Base-by-base conservation (phyloP, 1,139 yeast genomes). In the Saccharomyces pastorianus region DNA sequence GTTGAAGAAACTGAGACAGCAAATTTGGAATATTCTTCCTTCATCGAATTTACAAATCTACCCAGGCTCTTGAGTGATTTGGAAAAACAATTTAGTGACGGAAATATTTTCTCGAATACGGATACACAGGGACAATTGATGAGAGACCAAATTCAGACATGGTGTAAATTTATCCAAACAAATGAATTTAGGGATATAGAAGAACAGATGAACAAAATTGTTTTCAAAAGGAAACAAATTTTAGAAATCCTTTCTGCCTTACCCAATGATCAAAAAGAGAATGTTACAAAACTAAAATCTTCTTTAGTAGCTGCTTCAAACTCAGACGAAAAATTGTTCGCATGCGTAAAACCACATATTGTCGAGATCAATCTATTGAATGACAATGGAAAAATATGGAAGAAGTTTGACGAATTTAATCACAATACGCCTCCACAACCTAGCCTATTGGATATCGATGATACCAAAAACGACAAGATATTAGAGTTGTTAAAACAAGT, bases 1-100 rank as follows among this genome's bases (percentile, higher is more conserved):
- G 77, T 84, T 50, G 98, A 90, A 58, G 78, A 79, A 59, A 80
- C 83, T 29, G 93, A 88, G 55, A 79, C 89, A 13, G 88, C 96
- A 0, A 83, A 89, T 59, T 87, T 88, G 67, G 95, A 90, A 64
- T 76, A 86, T 52, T 71, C 78, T 1, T 88, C 96, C 1, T 88
- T 88, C 4, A 75, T 90, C 54, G 97, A 89, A 64, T 88, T 81
- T 63, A 77, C 90, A 60, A 84, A 85, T 55, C 74, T 93, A 56
- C 96, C 97, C 0, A 76, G 78, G 34, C 79, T 90, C 1, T 66
- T 90, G 27, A 76, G 75, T 13, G 81, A 80, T 32, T 69, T 88
- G 51, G 81, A 82, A 59, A 59, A 61, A 26, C 61, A 58, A 49
- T 64, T 59, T 29, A 60, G 55, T 27, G 56, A 55, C 31, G 64